Conservation (phyloP, 1,284 basidiomycete species). For the Leccinum angustisporum region DNA sequence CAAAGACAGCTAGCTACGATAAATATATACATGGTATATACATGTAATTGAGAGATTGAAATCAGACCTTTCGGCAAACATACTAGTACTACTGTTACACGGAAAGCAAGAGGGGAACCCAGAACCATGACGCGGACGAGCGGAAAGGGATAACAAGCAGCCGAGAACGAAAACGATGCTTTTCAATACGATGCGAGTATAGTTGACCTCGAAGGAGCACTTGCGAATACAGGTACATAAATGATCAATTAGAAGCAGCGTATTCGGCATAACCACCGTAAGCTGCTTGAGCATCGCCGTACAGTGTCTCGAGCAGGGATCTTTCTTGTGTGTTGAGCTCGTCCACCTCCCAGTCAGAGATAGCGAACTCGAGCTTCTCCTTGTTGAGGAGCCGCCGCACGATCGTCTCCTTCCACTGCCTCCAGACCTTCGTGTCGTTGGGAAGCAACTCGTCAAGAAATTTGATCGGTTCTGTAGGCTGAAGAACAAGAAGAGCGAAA, state of each 20-base stretch:
- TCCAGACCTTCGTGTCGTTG: constrained; percentile 35
- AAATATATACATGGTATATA: background rate
- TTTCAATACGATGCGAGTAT: background rate
- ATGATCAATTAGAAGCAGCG: constrained; percentile 8
- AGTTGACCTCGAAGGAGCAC: background rate
- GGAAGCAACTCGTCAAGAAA: constrained; percentile 31
- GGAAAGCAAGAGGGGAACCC: background rate
- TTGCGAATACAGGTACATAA: background rate
- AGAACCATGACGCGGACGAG: background rate
- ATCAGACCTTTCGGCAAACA: background rate
- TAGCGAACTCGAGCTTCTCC: constrained; percentile 26
- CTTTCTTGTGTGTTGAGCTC: constrained; percentile 19
- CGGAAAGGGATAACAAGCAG: background rate
- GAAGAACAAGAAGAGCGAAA: constrained; percentile 26
- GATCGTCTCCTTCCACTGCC: constrained; percentile 24
- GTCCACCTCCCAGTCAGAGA: constrained; percentile 26
- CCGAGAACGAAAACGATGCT: background rate
- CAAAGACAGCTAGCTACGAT: background rate
- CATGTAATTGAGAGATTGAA: background rate
- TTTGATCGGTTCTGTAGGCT: constrained; percentile 22
- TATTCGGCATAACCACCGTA: constrained; percentile 15
- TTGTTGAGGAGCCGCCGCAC: constrained; percentile 15
- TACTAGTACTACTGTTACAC: background rate
- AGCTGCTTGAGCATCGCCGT: constrained; percentile 19
- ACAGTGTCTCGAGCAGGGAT: constrained; percentile 23